phyloP scores from a whole-genome alignment of 306 rosid species.

The Geum urbanum region DNA sequence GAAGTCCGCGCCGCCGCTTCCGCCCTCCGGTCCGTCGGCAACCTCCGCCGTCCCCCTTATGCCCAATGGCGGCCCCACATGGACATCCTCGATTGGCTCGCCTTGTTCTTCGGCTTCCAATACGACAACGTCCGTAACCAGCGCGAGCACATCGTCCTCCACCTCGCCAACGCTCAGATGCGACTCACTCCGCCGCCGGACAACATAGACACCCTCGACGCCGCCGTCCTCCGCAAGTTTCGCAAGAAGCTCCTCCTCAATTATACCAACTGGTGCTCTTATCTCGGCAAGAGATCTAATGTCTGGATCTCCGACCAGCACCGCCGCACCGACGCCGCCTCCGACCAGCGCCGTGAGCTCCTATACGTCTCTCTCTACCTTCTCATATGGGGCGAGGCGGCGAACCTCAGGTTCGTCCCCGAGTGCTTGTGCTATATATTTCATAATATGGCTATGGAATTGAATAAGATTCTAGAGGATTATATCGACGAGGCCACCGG shows the following conservation, averaged over 20 bases:
- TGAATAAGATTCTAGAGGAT: constrained; percentile 76
- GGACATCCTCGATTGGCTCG: constrained; percentile 94
- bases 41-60: constrained; percentile 72
- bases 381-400: constrained; percentile 94
- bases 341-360: constrained; percentile 74
- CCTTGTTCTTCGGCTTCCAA: constrained; percentile 81
- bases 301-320: constrained; percentile 67
- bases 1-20: constrained; percentile 88
- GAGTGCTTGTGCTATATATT: constrained; percentile 83
- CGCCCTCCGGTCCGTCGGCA: constrained; percentile 55
- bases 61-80: constrained; percentile 55
- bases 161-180: constrained; percentile 96
- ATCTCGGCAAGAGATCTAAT: constrained; percentile 76
- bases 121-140: constrained; percentile 85
- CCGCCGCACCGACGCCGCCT: constrained; percentile 13
- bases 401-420: constrained; percentile 72
- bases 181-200: constrained; percentile 88
- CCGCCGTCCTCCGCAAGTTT: constrained; percentile 61
- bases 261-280: constrained; percentile 80
- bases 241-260: constrained; percentile 70
- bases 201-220: constrained; percentile 73
- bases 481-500: constrained; percentile 86
- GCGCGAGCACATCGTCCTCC: constrained; percentile 92
- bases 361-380: constrained; percentile 76
- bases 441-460: constrained; percentile 80